Evolutionary conservation across 306 rosid genomes (phyloP).

Genomic region (Sicyos baderoa): DNA sequence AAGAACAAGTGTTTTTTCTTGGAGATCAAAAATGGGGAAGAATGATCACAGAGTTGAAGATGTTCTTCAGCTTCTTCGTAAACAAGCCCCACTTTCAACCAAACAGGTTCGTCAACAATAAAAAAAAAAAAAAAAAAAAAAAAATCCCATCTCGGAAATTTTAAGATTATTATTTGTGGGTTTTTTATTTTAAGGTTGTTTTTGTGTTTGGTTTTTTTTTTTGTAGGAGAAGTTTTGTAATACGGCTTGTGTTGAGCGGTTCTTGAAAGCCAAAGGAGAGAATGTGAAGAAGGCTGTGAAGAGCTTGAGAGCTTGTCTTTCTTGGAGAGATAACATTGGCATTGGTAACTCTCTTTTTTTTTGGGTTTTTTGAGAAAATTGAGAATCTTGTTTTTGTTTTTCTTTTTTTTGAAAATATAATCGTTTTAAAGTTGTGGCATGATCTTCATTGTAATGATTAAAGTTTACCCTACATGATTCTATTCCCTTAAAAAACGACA

Average conservation of each 20-base stretch:
- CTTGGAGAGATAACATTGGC: constrained; percentile 83
- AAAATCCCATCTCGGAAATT: background rate
- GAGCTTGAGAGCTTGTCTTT: constrained; percentile 79
- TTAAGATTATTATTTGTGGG: background rate
- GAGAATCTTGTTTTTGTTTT: constrained; percentile 79
- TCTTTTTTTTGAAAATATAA: constrained; percentile 28
- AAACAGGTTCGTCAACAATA: constrained; percentile 49
- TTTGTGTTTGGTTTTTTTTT: background rate
- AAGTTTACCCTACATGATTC: constrained; percentile 25
- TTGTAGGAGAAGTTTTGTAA: constrained; percentile 85
- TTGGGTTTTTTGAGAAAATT: constrained; percentile 10
- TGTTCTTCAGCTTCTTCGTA: constrained; percentile 63
- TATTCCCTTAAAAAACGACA: constrained; percentile 3
- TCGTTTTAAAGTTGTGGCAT: constrained; percentile 32
- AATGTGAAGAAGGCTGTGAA: constrained; percentile 84
- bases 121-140: background rate
- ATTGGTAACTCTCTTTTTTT: constrained; percentile 41
- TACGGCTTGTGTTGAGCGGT: constrained; percentile 69
- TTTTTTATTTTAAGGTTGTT: background rate
- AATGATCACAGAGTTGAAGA: constrained; percentile 65
- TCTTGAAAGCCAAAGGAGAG: constrained; percentile 72
- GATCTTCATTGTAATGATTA: constrained; percentile 42
- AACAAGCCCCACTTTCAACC: constrained; percentile 65
- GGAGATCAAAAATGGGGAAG: constrained; percentile 59
- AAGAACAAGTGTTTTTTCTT: constrained; percentile 29